Evolutionary conservation across 495 filamentous ascomycete species (phyloP).

Genomic region (Talaromyces trachyspermus): DNA sequence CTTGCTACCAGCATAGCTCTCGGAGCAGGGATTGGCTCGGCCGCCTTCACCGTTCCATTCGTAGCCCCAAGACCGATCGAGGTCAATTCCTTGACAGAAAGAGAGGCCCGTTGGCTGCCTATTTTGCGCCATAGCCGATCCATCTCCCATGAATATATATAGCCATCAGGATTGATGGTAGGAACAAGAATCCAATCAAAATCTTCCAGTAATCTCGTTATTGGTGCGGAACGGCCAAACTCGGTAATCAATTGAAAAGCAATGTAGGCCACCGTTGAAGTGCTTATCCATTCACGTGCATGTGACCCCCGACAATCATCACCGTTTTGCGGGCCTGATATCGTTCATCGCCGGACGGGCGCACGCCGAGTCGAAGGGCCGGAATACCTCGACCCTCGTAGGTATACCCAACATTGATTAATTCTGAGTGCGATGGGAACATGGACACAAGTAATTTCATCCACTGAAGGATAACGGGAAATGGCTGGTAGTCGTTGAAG

Average conservation of each 20-base stretch:
- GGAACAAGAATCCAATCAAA: constrained; percentile 90
- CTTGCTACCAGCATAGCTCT: constrained; percentile 76
- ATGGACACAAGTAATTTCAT: constrained; percentile 83
- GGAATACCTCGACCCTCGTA: constrained; percentile 83
- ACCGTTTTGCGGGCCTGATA: constrained; percentile 60
- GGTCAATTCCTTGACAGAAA: constrained; percentile 80
- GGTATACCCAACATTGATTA: constrained; percentile 69
- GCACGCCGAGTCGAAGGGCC: constrained; percentile 70
- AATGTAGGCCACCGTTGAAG: constrained; percentile 82
- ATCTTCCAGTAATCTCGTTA: constrained; percentile 68
- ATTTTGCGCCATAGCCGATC: constrained; percentile 97
- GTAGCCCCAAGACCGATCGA: constrained; percentile 80
- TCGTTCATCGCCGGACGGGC: constrained; percentile 34
- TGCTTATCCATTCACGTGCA: constrained; percentile 93
- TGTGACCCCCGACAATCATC: constrained; percentile 80
- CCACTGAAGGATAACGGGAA: constrained; percentile 75
- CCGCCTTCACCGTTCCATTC: constrained; percentile 68
- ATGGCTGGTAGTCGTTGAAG: constrained; percentile 80
- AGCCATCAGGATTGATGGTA: constrained; percentile 87
- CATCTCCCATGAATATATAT: constrained; percentile 84
- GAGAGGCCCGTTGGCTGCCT: constrained; percentile 74
- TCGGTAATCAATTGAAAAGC: constrained; percentile 82
- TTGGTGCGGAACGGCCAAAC: constrained; percentile 57
- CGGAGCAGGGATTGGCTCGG: constrained; percentile 78
- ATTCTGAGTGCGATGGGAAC: constrained; percentile 69